Evolutionary conservation across 169 alveolate genomes (phyloP).

Genomic region (Plasmodium inui): DNA sequence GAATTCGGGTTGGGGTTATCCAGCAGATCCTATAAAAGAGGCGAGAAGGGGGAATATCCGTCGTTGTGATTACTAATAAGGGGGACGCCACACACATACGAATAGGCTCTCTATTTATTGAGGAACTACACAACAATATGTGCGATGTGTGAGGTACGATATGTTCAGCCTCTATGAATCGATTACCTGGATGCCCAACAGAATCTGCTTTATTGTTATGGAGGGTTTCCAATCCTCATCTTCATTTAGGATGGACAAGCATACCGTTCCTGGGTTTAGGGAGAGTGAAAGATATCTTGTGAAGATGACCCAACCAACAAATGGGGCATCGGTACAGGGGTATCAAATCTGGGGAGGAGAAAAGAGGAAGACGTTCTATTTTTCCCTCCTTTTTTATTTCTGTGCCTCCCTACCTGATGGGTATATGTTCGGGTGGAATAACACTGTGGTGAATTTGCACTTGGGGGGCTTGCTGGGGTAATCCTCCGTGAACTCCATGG

Average conservation of each 20-base stretch:
- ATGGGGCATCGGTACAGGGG: background rate
- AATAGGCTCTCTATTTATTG: background rate
- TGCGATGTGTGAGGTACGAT: background rate
- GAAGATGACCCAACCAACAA: background rate
- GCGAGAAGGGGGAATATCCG: background rate
- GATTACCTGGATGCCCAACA: constrained; percentile 96
- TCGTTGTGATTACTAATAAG: background rate
- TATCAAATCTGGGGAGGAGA: background rate
- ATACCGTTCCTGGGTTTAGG: constrained; percentile 92
- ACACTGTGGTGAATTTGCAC: constrained; percentile 96
- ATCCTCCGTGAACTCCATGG: constrained; percentile 98
- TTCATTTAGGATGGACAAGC: constrained; percentile 98
- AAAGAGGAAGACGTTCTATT: background rate
- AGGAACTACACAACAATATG: background rate
- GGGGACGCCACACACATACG: background rate
- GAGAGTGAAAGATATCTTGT: background rate
- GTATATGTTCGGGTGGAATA: constrained; percentile 98
- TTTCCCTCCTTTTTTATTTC: background rate
- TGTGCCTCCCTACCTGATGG: constrained; percentile 93
- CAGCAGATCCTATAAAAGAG: constrained; percentile 90
- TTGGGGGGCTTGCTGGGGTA: constrained; percentile 99
- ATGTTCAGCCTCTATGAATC: too few species aligned
- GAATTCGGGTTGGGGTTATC: constrained; percentile 97
- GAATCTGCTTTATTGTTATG: constrained; percentile 96
- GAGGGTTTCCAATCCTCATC: constrained; percentile 99